Conservation (phyloP, 2,329 filamentous ascomycete species). For the Fusarium kyushuense region DNA sequence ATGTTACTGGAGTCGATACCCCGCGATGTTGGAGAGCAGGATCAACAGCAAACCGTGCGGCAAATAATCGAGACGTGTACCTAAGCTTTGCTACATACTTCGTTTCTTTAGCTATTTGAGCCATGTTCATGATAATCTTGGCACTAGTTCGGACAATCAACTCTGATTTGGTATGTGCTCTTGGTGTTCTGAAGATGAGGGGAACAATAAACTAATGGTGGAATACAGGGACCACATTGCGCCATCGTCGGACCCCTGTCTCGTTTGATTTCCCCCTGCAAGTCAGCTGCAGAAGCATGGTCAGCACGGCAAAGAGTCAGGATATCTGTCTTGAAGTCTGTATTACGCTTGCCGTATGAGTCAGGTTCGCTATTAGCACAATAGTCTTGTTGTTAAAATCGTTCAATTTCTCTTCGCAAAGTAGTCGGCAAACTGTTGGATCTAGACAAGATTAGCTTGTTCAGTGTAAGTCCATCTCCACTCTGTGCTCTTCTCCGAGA, state of each 20-base stretch:
- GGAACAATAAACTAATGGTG: slow-evolving; percentile 29
- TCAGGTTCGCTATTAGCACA: not conserved
- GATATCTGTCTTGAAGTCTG: not conserved
- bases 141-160: not conserved
- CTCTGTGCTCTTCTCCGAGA: slow-evolving; percentile 47
- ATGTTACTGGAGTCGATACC: slow-evolving; percentile 47
- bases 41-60: slow-evolving; percentile 16
- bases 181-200: not conserved
- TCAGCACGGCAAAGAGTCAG: not conserved
- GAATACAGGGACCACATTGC: slow-evolving; percentile 28
- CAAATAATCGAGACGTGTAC: slow-evolving; percentile 22
- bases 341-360: slow-evolving; percentile 1
- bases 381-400: not conserved
- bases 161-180: not conserved
- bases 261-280: slow-evolving; percentile 1
- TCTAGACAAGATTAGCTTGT: not conserved
- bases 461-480: slow-evolving; percentile 26
- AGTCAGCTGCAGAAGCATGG: not conserved
- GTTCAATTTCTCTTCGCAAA: not conserved
- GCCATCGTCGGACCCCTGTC: slow-evolving; percentile 30
- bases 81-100: no score
- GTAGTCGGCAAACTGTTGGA: not conserved
- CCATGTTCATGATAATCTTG: not conserved
- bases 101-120: no score
- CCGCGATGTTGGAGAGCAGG: slow-evolving; percentile 35